Base-by-base conservation (phyloP, 129 eudicot species). In the Lonicera japonica region DNA sequence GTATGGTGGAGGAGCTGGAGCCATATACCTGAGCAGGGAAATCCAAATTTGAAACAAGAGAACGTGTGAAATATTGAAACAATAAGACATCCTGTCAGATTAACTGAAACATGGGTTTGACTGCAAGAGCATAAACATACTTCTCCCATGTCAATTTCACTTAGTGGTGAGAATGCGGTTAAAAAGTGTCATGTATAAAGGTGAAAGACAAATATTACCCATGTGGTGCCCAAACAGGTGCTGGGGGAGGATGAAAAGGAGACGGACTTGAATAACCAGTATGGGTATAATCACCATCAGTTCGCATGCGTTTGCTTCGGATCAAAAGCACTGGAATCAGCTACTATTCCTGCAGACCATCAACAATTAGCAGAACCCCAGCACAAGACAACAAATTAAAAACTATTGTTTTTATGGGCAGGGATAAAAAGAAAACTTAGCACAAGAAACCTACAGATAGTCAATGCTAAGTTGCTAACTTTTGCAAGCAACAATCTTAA, bases 151-250 rank as follows among this genome's bases (percentile, higher is more conserved):
- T n/a, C n/a, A 29, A 29, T 29, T 29, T 29, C 36, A 29, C 36
- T 29, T 29, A 29, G 2, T 29, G 36, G 36, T 29, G 36, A 29
- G 36, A n/a, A 1, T 29, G 36, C 36, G 6, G 36, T 29, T 29
- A 29, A 29, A 29, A 29, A 41, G 21, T 47, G 16, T 10, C 50
- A 10, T 29, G 4, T 29, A 43, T 43, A 48, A 9, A 29, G 13
- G 54, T 5, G 56, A 41, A 25, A 25, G n/a, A 0, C 21, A 11
- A 15, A 61, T 34, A 79, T 57, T 76, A 91, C 97, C 98, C 98
- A 65, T 92, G 98, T 45, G 95, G 95, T 40, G 75, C 98, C 98
- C 96, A 92, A 54, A 82, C 91, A 69, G 90, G 90, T 63, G 90
- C 72, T 46, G 98, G 90, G 21, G 98, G 95, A 76, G 98, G 86